Evolutionary conservation across 495 filamentous ascomycete species (phyloP), one percentile per base, ranked within the genome.

Genomic region (Penicillium atrosanguineum): DNA sequence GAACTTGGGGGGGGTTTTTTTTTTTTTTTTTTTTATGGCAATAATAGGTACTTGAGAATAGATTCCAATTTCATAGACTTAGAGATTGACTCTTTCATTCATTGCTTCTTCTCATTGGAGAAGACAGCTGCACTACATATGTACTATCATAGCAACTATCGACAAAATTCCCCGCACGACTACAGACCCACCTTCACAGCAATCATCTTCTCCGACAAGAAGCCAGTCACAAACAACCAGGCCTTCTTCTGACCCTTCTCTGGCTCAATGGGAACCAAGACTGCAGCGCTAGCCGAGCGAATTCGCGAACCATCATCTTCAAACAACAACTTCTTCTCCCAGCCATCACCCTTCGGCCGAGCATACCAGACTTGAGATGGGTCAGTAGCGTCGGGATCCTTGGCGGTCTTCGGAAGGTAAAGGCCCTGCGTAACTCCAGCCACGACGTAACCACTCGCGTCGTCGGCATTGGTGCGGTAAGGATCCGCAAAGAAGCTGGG

Each of bases 191-290:
- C 76, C 65, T 76, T 77, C 19, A 77, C 71, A 21, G 80, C 80
- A 47, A 84, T 52, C 53, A 83, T 70, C 50, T 57, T 64, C n/a
- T 75, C 65, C n/a, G 79, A 76, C 18, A 80, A 29, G 41, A 83
- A 80, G 1, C 84, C 82, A 23, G 80, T 82, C 14, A 80, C 76
- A 67, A 83, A 85, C 15, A 86, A 61, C 81, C 79, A 80, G 7
- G 76, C 82, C 46, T 74, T 64, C 39, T 82, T 74, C 38, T 60
- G 55, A 6, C 69, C 71, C 21, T 53, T 62, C 20, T 54, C 48
- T 7, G 29, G 74, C 52, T 83, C 70, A 53, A 83, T 74, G 0
- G 79, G 71, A 4, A 87, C 68, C 43, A 86, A 50, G 0, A 84
- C 74, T 0, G 80, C 78, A 0, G 77, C 72, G 58, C 79, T 84